Percentiles rank a stretch among this genome's conserved stretches.
Conservation (phyloP, 169 alveolate genomes). For the Toxoplasma gondii region DNA sequence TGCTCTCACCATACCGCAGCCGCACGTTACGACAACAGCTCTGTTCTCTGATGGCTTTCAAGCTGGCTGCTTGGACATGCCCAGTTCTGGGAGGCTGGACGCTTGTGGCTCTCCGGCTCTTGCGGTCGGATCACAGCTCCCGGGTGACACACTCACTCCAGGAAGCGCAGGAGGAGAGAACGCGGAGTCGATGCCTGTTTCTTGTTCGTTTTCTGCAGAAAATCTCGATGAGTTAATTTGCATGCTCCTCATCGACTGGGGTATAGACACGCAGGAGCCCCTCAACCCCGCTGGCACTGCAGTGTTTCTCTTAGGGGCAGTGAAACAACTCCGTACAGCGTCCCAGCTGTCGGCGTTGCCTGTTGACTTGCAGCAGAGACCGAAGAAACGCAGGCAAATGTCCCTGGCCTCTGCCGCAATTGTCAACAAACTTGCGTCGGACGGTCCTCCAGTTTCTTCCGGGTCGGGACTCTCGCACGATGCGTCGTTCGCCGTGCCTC, state of each 20-base stretch:
- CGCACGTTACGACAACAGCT: not conserved
- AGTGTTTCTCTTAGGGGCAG: not conserved
- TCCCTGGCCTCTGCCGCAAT: not conserved
- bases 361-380: conserved; percentile 12
- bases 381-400: not conserved
- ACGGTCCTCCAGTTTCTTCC: not conserved
- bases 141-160: not conserved
- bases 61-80: not conserved
- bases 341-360: not conserved
- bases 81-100: not conserved
- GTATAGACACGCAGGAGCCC: conserved; percentile 13
- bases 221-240: not conserved
- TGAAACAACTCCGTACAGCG: not conserved
- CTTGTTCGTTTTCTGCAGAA: not conserved
- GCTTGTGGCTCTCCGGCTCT: not conserved
- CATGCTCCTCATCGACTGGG: conserved; percentile 16
- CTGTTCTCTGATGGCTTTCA: not conserved
- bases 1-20: conserved; percentile 23
- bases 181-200: not conserved
- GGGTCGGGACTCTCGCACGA: not conserved
- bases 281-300: conserved; percentile 6
- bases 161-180: not conserved
- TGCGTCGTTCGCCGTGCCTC: not conserved
- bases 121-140: not conserved
- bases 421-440: not conserved